These are phyloP conservation scores for Penicillium antarcticum DNA, from an alignment of 495 filamentous ascomycete genomes.

Conservation along the genomic window DNA sequence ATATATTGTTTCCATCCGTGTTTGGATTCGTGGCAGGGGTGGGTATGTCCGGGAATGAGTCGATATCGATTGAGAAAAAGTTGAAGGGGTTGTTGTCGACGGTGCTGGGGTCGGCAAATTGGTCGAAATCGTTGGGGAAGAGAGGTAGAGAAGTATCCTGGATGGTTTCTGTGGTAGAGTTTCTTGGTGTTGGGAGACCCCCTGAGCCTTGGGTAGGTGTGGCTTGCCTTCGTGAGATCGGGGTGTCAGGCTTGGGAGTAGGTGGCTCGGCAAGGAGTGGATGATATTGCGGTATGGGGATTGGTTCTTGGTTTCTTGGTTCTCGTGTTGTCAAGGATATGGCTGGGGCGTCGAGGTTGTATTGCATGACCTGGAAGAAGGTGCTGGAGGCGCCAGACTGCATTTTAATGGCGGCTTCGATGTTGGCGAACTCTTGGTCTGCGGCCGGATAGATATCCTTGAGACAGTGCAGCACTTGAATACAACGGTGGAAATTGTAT, in stretches of 20 bases:
- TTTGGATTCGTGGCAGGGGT: background rate
- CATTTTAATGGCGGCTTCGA: slow-evolving; percentile 72
- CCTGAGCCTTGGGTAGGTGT: slow-evolving; percentile 1
- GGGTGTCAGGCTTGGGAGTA: background rate
- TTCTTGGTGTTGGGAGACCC: background rate
- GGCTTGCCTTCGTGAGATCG: background rate
- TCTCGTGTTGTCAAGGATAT: slow-evolving; percentile 11
- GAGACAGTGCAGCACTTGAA: slow-evolving; percentile 71
- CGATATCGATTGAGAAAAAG: slow-evolving; percentile 26
- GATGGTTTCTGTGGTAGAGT: background rate
- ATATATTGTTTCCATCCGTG: slow-evolving; percentile 4
- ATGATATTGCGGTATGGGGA: slow-evolving; percentile 4
- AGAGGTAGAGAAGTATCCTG: slow-evolving; percentile 16
- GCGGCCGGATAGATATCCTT: slow-evolving; percentile 81
- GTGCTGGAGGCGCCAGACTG: slow-evolving; percentile 29
- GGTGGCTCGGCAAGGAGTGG: background rate
- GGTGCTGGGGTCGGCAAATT: slow-evolving; percentile 14
- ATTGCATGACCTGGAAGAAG: slow-evolving; percentile 38
- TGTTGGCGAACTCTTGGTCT: slow-evolving; percentile 73
- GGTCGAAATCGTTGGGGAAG: slow-evolving; percentile 28
- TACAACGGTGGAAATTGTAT: slow-evolving; percentile 73
- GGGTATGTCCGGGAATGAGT: slow-evolving; percentile 21
- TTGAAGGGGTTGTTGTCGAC: slow-evolving; percentile 18
- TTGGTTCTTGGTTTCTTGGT: slow-evolving; percentile 13
- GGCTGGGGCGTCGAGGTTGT: slow-evolving; percentile 18